These are phyloP conservation scores for Pneumocystis jirovecii DNA, from an alignment of 1,139 yeast genomes.

Conservation along the genomic window DNA sequence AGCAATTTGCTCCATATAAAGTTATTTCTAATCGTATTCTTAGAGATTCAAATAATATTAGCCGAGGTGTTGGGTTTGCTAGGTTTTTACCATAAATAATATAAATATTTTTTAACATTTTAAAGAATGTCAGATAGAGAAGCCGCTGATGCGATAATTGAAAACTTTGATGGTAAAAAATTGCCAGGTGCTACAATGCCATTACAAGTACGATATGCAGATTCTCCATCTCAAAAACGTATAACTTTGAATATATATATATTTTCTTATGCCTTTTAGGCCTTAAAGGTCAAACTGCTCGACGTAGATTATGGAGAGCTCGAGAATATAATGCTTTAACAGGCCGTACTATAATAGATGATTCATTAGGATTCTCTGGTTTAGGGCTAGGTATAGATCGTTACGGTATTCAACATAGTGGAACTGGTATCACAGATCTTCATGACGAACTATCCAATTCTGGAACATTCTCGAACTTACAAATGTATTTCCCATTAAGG, in stretches of 20 bases:
- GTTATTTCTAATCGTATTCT: conserved; percentile 17
- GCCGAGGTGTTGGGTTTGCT: conserved; percentile 19
- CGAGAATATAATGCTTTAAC: conserved; percentile 16
- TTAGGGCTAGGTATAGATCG: not conserved
- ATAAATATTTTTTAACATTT: not conserved
- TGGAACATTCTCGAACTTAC: not conserved
- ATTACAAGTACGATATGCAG: conserved; percentile 19
- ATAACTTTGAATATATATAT: not conserved
- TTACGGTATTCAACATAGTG: not conserved
- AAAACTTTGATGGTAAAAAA: conserved; percentile 14
- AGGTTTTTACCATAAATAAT: conserved; percentile 8
- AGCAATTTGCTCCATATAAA: conserved; percentile 14
- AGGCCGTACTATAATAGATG: conserved; percentile 13
- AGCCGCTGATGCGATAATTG: conserved; percentile 16
- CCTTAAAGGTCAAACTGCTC: conserved; percentile 15
- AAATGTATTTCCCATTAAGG: not conserved
- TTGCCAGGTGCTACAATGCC: conserved; percentile 15
- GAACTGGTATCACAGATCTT: not conserved
- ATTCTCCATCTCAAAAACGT: conserved; percentile 15
- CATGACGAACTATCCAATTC: not conserved
- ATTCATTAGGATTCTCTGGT: conserved; percentile 1
- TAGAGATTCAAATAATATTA: conserved; percentile 15
- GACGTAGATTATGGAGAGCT: conserved; percentile 18
- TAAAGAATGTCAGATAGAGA: conserved; percentile 14
- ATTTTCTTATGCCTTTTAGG: conserved; percentile 8